Percentiles rank a stretch among this genome's conserved stretches.
These are phyloP conservation scores for Diaporthe citriasiana DNA, from an alignment of 2,329 filamentous ascomycete species.

Conservation along the genomic window DNA sequence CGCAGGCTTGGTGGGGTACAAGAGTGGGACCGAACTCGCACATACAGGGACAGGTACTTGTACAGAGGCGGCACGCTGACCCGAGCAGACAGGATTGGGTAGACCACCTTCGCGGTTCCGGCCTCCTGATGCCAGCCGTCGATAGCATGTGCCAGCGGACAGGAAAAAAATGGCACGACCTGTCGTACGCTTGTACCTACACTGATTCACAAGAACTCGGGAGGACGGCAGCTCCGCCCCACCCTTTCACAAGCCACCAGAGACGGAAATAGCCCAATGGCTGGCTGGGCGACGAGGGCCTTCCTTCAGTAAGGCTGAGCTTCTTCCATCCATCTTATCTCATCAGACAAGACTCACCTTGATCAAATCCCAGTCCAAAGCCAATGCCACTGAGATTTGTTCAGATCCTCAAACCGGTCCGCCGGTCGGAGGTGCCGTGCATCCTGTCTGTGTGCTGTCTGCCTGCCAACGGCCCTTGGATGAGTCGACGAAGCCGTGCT, in stretches of 20 bases:
- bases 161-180: neutral
- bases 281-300: slow-evolving; percentile 21
- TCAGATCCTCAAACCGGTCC: neutral
- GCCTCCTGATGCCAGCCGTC: neutral
- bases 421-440: neutral
- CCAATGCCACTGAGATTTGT: neutral
- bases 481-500: neutral
- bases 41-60: slow-evolving; percentile 19
- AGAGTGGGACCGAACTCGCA: slow-evolving; percentile 23
- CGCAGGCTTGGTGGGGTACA: slow-evolving; percentile 31
- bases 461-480: neutral
- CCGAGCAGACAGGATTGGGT: slow-evolving; percentile 22
- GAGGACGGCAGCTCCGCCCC: slow-evolving; percentile 32
- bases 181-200: neutral
- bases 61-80: slow-evolving; percentile 10
- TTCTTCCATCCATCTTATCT: slow-evolving; percentile 6
- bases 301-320: slow-evolving; percentile 29
- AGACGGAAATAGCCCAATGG: slow-evolving; percentile 17
- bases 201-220: neutral
- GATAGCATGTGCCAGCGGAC: slow-evolving; percentile 5
- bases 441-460: neutral
- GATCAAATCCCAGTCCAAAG: neutral
- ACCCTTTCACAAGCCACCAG: slow-evolving; percentile 24
- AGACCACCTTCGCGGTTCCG: slow-evolving; percentile 1
- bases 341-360: slow-evolving; percentile 11